These are phyloP conservation scores for Penicillium vulpinum DNA, from an alignment of 2,329 filamentous ascomycete species.

Conservation along the genomic window DNA sequence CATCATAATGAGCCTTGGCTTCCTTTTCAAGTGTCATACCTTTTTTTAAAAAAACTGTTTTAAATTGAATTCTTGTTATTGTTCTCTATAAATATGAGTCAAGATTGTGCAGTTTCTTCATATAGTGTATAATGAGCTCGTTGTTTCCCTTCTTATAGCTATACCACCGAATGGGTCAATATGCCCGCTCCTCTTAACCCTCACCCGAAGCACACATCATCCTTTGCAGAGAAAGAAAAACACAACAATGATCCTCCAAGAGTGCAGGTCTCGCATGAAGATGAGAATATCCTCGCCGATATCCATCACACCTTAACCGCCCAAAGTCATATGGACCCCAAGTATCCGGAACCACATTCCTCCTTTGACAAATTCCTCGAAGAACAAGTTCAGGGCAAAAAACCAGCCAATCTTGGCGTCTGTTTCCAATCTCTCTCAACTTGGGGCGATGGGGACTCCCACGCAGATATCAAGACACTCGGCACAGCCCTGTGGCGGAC, in stretches of 20 bases:
- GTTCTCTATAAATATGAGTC: slow-evolving; percentile 2
- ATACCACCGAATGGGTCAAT: slow-evolving; percentile 4
- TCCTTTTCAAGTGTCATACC: not conserved
- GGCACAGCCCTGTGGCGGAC: slow-evolving; percentile 71
- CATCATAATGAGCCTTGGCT: not conserved
- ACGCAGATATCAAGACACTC: slow-evolving; percentile 66
- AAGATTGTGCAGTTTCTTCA: not conserved
- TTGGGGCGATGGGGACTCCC: slow-evolving; percentile 63
- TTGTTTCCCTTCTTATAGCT: not conserved
- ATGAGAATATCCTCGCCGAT: slow-evolving; percentile 33
- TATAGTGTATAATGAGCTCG: slow-evolving; percentile 1
- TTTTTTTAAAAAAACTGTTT: too few species aligned
- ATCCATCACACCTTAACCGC: slow-evolving; percentile 35
- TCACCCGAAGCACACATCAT: slow-evolving; percentile 21
- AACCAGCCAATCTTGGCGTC: slow-evolving; percentile 71
- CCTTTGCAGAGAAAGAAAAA: slow-evolving; percentile 19
- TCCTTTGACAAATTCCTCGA: slow-evolving; percentile 67
- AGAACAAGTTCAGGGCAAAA: slow-evolving; percentile 64
- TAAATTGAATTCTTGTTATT: not conserved
- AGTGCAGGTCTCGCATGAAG: slow-evolving; percentile 31
- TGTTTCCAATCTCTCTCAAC: slow-evolving; percentile 72
- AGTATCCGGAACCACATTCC: slow-evolving; percentile 53
- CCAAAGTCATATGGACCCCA: slow-evolving; percentile 9
- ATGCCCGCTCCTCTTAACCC: slow-evolving; percentile 33
- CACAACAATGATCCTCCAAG: slow-evolving; percentile 16